These are phyloP conservation scores for Paraphaeosphaeria sporulosa DNA, from an alignment of 2,329 filamentous ascomycete species.

Conservation along the genomic window DNA sequence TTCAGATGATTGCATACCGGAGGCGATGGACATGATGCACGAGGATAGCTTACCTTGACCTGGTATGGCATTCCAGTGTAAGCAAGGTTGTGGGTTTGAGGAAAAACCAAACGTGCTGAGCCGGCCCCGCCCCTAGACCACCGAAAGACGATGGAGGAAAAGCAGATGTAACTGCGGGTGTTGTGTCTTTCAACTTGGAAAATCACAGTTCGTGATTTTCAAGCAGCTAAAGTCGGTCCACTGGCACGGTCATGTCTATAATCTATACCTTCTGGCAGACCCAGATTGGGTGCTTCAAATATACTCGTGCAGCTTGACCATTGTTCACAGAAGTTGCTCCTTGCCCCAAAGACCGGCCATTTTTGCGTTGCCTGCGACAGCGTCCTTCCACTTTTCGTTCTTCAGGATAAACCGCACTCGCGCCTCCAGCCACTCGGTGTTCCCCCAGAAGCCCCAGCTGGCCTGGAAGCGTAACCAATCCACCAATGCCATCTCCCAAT, in stretches of 20 bases:
- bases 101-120: constrained; percentile 27
- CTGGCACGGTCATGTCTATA: too few species aligned
- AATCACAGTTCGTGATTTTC: too few species aligned
- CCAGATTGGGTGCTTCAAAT: too few species aligned
- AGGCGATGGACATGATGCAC: constrained; percentile 26
- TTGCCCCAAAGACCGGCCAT: constrained; percentile 7
- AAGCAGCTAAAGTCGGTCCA: too few species aligned
- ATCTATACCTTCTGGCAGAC: too few species aligned
- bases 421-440: constrained; percentile 46
- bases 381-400: constrained; percentile 30
- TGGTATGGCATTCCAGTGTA: constrained; percentile 29
- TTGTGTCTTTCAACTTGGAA: background rate
- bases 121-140: constrained; percentile 23
- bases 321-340: background rate
- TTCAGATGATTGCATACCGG: constrained; percentile 15
- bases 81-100: constrained; percentile 34
- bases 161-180: background rate
- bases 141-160: constrained; percentile 14
- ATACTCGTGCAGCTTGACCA: background rate
- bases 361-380: constrained; percentile 22
- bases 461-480: constrained; percentile 66
- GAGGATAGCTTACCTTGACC: constrained; percentile 29
- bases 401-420: constrained; percentile 38
- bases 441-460: constrained; percentile 49
- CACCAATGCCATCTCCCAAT: constrained; percentile 73